These are phyloP conservation scores for Anaeromyces robustus DNA, from an alignment of 192 early-diverging fungal genomes.

Conservation along the genomic window DNA sequence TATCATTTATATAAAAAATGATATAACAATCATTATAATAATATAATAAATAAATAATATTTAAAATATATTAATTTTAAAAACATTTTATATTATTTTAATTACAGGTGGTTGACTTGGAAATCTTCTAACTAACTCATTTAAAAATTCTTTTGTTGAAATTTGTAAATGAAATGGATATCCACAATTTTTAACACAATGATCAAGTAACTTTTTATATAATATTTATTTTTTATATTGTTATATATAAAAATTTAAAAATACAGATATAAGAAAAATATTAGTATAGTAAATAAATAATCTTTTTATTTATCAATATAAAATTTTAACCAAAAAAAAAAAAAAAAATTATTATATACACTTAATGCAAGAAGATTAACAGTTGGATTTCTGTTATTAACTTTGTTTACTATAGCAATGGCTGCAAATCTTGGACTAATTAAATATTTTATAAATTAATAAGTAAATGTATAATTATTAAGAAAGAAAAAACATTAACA, in stretches of 20 bases:
- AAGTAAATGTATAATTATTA: too few species aligned
- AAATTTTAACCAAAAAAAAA: too few species aligned
- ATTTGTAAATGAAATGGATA: slow-evolving; percentile 95
- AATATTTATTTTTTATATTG: too few species aligned
- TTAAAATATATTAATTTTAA: not conserved
- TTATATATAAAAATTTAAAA: too few species aligned
- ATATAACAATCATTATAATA: too few species aligned
- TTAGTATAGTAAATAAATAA: too few species aligned
- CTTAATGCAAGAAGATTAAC: not conserved
- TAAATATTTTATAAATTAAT: too few species aligned
- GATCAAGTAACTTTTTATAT: slow-evolving; percentile 69
- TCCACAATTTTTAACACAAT: slow-evolving; percentile 97
- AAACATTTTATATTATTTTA: too few species aligned
- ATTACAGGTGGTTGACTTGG: slow-evolving; percentile 72
- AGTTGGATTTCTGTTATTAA: not conserved
- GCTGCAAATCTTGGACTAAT: not conserved
- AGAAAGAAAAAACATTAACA: too few species aligned
- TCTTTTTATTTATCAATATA: too few species aligned
- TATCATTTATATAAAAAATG: not conserved
- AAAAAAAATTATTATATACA: not conserved
- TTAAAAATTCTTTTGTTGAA: slow-evolving; percentile 90
- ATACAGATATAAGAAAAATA: too few species aligned
- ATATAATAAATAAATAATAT: slow-evolving; percentile 1
- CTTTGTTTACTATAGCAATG: not conserved
- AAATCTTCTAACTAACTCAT: slow-evolving; percentile 83